Evolutionary conservation across 225 moss, liverwort and hornwort genomes (phyloP).

Genomic region (Takakia lepidozioides): DNA sequence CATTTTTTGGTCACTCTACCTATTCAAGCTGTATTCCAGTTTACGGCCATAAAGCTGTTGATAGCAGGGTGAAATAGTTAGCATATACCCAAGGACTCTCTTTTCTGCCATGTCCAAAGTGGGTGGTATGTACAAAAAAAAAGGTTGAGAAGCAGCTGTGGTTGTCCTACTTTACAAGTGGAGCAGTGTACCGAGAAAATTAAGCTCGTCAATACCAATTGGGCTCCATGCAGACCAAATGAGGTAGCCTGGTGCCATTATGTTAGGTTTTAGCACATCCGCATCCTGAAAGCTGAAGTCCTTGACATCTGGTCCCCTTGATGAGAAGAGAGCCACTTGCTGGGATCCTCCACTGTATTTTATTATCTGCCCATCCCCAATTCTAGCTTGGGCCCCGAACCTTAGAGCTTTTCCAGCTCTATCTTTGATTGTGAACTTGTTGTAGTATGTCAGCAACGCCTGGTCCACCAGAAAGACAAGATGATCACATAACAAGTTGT

Average conservation of each 20-base stretch:
- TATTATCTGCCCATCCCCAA: constrained; percentile 46
- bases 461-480: no score
- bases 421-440: constrained; percentile 37
- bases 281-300: constrained; percentile 61
- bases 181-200: constrained; percentile 21
- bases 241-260: constrained; percentile 66
- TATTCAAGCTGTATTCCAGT: no score
- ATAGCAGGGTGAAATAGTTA: no score
- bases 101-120: no score
- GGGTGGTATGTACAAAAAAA: no score
- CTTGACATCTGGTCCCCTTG: constrained; percentile 70
- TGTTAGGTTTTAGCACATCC: constrained; percentile 77
- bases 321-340: constrained; percentile 68
- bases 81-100: no score
- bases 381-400: constrained; percentile 50
- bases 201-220: constrained; percentile 42
- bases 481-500: no score
- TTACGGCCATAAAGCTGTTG: no score
- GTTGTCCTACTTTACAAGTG: no score
- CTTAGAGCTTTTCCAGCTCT: constrained; percentile 20
- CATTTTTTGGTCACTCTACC: no score
- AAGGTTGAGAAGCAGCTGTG: no score
- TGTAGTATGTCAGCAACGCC: constrained; percentile 57
- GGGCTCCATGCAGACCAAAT: constrained; percentile 81
- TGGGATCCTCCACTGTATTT: constrained; percentile 39